These are phyloP conservation scores for Apiospora aurea DNA, from an alignment of 2,329 filamentous ascomycete species.

Conservation along the genomic window DNA sequence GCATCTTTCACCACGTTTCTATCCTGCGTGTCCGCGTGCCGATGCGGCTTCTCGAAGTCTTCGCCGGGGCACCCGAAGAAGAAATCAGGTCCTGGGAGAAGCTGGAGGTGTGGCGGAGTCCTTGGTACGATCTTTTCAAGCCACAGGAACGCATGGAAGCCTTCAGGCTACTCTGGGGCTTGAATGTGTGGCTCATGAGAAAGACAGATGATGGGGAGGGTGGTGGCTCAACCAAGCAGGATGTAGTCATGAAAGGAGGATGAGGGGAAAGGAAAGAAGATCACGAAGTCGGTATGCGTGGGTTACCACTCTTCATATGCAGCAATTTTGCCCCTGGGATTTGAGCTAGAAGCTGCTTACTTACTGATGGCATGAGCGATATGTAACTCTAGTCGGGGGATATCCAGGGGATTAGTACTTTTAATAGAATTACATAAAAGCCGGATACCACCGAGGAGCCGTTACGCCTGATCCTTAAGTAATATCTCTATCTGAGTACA, in stretches of 20 bases:
- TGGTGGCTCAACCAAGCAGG: conserved; percentile 18
- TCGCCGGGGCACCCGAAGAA: conserved; percentile 54
- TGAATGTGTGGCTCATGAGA: conserved; percentile 68
- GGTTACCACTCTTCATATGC: neutral
- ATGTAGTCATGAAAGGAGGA: conserved; percentile 34
- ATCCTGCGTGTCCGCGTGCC: conserved; percentile 67
- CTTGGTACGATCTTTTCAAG: conserved; percentile 68
- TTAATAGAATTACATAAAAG: neutral
- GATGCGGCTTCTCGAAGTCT: conserved; percentile 55
- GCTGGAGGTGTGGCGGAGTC: conserved; percentile 63
- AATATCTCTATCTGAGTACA: neutral
- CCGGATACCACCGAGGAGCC: neutral
- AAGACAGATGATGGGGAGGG: conserved; percentile 32
- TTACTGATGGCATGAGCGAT: neutral
- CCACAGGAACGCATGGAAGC: conserved; percentile 61
- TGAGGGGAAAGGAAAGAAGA: neutral
- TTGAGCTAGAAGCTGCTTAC: neutral
- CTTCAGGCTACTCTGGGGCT: conserved; percentile 63
- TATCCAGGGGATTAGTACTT: neutral
- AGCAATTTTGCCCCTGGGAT: neutral
- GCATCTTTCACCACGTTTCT: conserved; percentile 67
- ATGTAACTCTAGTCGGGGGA: neutral
- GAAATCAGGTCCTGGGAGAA: conserved; percentile 55
- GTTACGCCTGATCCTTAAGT: neutral
- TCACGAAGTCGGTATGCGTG: neutral